Base-by-base conservation (phyloP, 2,329 filamentous ascomycete genomes). In the Xenosphaeropsis pyriputrescens region DNA sequence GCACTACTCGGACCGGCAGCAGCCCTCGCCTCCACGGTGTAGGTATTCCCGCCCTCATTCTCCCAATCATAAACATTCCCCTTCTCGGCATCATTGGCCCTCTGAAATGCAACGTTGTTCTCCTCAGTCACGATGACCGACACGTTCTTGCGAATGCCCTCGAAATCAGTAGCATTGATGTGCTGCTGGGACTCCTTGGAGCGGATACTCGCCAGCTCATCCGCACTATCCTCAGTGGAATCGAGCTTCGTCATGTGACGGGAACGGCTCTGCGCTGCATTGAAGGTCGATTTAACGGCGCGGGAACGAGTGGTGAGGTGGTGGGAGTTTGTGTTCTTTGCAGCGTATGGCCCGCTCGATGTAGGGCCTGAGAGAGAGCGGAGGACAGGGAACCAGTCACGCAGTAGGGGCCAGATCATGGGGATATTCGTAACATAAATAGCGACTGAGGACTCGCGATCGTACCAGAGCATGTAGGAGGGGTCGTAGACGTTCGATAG, bases 381-480 rank as follows among this genome's bases (percentile, higher is more conserved):
- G 30, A 32, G 30, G 9, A 32, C 2, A 7, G 30, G 30, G 16
- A 32, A 32, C 30, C 30, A 32, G 36, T 63, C 58, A 18, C 63
- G 60, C 33, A 71, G 48, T 12, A 72, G 57, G 1, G 65, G 61
- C 67, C 68, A 73, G 38, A 70, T 62, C 35, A 65, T 57, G 1
- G 68, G 68, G 3, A 68, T 47, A 43, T 69, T 70, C 41, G 62
- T 57, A n/a, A 69, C 63, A 42, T 63, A 64, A 5, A 69, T 57
- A 8, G 64, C 65, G 3, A 67, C 62, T 12, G 57, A 61, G 11
- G 63, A 60, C 53, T 70, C 66, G 37, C 65, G 57, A n/a, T 59
- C 55, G 47, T 68, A 67, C 65, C 66, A 70, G 4, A 63, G 29
- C 13, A 29, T 30, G 9, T 36, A 39, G 13, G 61, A 48, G 37